Percentiles rank a stretch among this genome's conserved stretches.
phyloP scores from a whole-genome alignment of 2,329 filamentous ascomycete genomes.

The Ceratocystis albifundus region DNA sequence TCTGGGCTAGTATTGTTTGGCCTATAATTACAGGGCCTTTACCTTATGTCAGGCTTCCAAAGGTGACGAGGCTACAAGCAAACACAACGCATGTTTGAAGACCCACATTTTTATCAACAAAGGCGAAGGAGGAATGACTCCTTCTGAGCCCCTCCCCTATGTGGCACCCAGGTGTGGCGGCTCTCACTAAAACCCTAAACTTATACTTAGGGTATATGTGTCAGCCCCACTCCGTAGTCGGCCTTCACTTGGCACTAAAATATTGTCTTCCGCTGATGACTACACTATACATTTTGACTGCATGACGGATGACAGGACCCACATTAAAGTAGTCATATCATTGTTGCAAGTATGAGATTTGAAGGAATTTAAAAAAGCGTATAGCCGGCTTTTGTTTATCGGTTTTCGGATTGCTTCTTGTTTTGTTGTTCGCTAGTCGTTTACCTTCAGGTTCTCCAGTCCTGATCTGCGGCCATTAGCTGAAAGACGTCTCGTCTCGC shows the following conservation, averaged over 20 bases:
- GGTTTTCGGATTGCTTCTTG: neutral
- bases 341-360: neutral
- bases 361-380: neutral
- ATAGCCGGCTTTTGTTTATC: neutral
- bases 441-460: slow-evolving; percentile 15
- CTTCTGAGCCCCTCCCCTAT: neutral
- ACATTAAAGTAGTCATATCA: slow-evolving; percentile 5
- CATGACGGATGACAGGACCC: neutral
- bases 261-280: slow-evolving; percentile 4
- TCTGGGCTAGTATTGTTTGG: neutral
- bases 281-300: slow-evolving; percentile 1
- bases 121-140: no score
- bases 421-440: neutral
- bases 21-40: slow-evolving; percentile 9
- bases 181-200: neutral
- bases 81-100: neutral
- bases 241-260: slow-evolving; percentile 4
- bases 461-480: neutral
- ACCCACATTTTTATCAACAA: slow-evolving; percentile 13
- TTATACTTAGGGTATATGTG: neutral
- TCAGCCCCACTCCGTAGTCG: slow-evolving; percentile 16
- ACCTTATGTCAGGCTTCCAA: slow-evolving; percentile 19
- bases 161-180: slow-evolving; percentile 8
- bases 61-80: slow-evolving; percentile 22
- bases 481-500: neutral